phyloP scores from a whole-genome alignment of 208 protist genomes.

The Vickermania ingenoplastis region DNA sequence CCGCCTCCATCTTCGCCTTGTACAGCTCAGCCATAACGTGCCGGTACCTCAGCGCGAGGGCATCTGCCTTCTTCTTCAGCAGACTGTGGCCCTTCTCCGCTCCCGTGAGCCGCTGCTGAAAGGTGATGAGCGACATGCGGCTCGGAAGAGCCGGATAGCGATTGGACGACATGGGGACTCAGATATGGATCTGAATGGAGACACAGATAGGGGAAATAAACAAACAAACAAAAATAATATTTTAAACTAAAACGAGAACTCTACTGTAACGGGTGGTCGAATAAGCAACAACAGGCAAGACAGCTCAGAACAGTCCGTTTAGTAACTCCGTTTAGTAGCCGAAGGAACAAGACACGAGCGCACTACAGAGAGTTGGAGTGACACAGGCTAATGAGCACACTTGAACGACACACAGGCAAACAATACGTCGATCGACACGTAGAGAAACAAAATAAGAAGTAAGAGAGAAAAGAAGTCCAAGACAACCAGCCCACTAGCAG shows the following conservation, averaged over 20 bases:
- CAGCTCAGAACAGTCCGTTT: too few species aligned
- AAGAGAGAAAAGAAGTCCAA: too few species aligned
- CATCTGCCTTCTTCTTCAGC: constrained; percentile 99
- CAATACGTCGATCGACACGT: too few species aligned
- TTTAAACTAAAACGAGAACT: not conserved
- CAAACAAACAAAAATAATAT: too few species aligned
- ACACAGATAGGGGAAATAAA: constrained; percentile 1
- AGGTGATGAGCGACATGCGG: constrained; percentile 89
- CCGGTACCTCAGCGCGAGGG: constrained; percentile 96
- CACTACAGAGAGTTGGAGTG: too few species aligned
- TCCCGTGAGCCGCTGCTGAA: constrained; percentile 93
- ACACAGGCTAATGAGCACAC: too few species aligned
- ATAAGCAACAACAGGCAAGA: not conserved
- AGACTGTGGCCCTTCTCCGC: constrained; percentile 98
- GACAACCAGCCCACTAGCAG: too few species aligned
- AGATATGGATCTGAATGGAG: not conserved
- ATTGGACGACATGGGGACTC: constrained; percentile 56
- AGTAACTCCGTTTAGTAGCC: too few species aligned
- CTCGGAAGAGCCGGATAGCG: constrained; percentile 85
- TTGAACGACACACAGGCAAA: too few species aligned
- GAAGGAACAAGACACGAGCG: too few species aligned
- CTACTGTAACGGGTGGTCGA: not conserved
- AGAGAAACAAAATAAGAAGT: too few species aligned
- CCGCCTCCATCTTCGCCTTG: constrained; percentile 79
- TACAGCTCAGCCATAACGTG: constrained; percentile 92